These are phyloP conservation scores for Zhuliangozyma blackwelliae DNA, from an alignment of 1,139 yeast genomes.

Conservation along the genomic window DNA sequence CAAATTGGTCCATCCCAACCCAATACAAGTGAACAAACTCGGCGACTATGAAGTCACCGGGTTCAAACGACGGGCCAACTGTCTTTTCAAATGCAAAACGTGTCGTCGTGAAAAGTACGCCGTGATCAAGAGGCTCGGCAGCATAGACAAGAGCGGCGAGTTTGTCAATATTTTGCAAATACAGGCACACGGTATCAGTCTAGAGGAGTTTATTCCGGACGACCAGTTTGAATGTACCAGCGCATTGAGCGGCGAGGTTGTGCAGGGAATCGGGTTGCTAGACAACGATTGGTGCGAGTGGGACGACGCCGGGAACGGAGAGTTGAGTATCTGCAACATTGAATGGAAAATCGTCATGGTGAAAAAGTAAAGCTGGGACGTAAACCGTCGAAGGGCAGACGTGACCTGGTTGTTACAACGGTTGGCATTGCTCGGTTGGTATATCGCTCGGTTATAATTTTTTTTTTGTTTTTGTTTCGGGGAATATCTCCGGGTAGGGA, in stretches of 20 bases:
- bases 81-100: conserved; percentile 65
- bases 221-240: conserved; percentile 64
- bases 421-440: too few relatives aligned
- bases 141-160: conserved; percentile 20
- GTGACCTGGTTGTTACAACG: too few relatives aligned
- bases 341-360: conserved; percentile 35
- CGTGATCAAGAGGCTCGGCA: conserved; percentile 26
- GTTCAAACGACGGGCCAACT: conserved; percentile 74
- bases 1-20: conserved; percentile 64
- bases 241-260: conserved; percentile 39
- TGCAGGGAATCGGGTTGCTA: conserved; percentile 58
- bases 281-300: conserved; percentile 90
- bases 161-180: conserved; percentile 50
- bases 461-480: too few relatives aligned
- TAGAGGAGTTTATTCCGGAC: conserved; percentile 59
- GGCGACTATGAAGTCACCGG: conserved; percentile 53
- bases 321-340: conserved; percentile 71
- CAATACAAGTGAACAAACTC: conserved; percentile 56
- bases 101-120: conserved; percentile 44
- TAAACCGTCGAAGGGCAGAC: too few relatives aligned
- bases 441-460: too few relatives aligned
- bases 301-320: conserved; percentile 68
- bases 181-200: conserved; percentile 77
- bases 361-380: not conserved
- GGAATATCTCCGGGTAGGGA: too few relatives aligned